Conservation (phyloP, 2,329 filamentous ascomycete species). For the Ophiocordyceps camponoti-saundersi region DNA sequence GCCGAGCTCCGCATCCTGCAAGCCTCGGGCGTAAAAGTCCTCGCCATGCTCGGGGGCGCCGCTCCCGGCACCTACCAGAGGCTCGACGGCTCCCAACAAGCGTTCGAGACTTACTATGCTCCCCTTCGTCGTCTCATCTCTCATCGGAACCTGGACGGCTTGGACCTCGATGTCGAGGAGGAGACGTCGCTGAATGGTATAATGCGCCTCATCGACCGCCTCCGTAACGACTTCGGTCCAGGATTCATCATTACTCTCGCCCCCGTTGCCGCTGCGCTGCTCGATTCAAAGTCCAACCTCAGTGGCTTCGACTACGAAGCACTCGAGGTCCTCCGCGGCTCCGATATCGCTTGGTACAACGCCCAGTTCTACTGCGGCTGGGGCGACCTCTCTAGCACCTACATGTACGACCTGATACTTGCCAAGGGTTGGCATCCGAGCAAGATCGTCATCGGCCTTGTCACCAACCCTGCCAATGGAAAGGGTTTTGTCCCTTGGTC, state of each 20-base stretch:
- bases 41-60: conserved; percentile 79
- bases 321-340: conserved; percentile 50
- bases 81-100: conserved; percentile 35
- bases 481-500: conserved; percentile 30
- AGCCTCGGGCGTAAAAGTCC: conserved; percentile 56
- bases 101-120: conserved; percentile 57
- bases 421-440: conserved; percentile 52
- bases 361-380: conserved; percentile 88
- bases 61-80: conserved; percentile 52
- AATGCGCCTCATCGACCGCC: conserved; percentile 47
- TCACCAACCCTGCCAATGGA: conserved; percentile 66
- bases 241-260: conserved; percentile 65
- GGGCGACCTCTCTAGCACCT: conserved; percentile 36
- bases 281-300: conserved; percentile 39
- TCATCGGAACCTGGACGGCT: conserved; percentile 43
- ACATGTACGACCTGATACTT: conserved; percentile 33
- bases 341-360: conserved; percentile 71
- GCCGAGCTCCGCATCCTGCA: conserved; percentile 58
- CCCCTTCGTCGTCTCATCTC: conserved; percentile 51
- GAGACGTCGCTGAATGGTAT: conserved; percentile 49
- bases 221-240: conserved; percentile 51
- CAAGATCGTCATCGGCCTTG: conserved; percentile 62
- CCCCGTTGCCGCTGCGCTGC: conserved; percentile 59
- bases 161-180: conserved; percentile 74
- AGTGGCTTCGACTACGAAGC: conserved; percentile 69